Conservation (phyloP, 176 grass and related monocot genomes). For the Oryza meridionalis region DNA sequence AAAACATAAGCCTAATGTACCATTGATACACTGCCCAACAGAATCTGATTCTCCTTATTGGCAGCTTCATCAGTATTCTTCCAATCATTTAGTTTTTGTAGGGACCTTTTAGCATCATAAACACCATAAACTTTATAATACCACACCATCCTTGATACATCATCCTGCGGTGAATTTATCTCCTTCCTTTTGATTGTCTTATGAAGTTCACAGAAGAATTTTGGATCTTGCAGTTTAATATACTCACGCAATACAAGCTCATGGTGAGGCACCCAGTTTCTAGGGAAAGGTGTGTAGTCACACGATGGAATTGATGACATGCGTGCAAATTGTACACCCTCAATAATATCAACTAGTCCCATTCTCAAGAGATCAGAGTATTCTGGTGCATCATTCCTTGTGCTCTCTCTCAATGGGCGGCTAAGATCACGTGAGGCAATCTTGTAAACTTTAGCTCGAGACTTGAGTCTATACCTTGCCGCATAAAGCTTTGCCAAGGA, state of each 20-base stretch:
- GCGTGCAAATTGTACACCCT: conserved; percentile 88
- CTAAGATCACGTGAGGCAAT: conserved; percentile 94
- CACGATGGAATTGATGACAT: conserved; percentile 91
- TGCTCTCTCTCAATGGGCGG: conserved; percentile 74
- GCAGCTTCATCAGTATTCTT: conserved; percentile 24
- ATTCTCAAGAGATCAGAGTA: conserved; percentile 96
- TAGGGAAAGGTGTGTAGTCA: conserved; percentile 88
- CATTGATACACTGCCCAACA: conserved; percentile 47
- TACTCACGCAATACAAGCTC: conserved; percentile 80
- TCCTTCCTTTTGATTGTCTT: conserved; percentile 73
- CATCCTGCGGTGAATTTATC: conserved; percentile 77
- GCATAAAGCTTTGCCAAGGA: conserved; percentile 93
- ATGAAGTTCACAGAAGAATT: conserved; percentile 82
- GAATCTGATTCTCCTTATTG: conserved; percentile 27
- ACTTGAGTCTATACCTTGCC: conserved; percentile 91
- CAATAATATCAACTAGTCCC: conserved; percentile 90
- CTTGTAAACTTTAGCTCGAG: conserved; percentile 92
- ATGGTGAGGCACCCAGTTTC: conserved; percentile 84
- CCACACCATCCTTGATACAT: conserved; percentile 77
- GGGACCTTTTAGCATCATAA: conserved; percentile 59
- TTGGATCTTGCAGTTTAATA: conserved; percentile 92
- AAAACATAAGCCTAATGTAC: conserved; percentile 1
- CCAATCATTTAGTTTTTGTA: conserved; percentile 35
- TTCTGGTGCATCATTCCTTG: conserved; percentile 85
- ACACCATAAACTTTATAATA: conserved; percentile 83